Conservation (phyloP, 306 rosid species). For the Lathyrus oleraceus region DNA sequence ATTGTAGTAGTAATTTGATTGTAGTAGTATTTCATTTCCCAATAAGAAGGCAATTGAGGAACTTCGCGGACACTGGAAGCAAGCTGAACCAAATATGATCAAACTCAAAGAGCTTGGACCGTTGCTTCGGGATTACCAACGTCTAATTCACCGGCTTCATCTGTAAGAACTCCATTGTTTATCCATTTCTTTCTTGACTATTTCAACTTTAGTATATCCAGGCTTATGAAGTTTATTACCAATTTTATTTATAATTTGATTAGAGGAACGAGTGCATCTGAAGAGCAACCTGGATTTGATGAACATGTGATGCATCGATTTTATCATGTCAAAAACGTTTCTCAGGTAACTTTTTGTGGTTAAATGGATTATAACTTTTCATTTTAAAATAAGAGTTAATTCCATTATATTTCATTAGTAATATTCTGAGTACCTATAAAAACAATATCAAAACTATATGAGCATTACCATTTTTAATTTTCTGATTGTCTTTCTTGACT, state of each 20-base stretch:
- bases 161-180: slow-evolving; percentile 54
- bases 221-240: neutral
- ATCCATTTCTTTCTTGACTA: slow-evolving; percentile 20
- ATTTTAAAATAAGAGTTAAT: slow-evolving; percentile 7
- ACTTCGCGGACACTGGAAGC: slow-evolving; percentile 83
- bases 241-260: neutral
- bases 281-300: slow-evolving; percentile 44
- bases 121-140: slow-evolving; percentile 86
- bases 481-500: slow-evolving; percentile 13
- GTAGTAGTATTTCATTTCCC: slow-evolving; percentile 25
- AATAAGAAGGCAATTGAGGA: slow-evolving; percentile 54
- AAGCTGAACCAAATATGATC: slow-evolving; percentile 61
- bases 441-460: slow-evolving; percentile 3
- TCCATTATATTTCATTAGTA: neutral
- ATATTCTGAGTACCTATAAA: slow-evolving; percentile 18
- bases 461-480: neutral
- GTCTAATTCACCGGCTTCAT: slow-evolving; percentile 52
- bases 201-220: too few relatives aligned
- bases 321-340: slow-evolving; percentile 67
- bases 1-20: slow-evolving; percentile 19
- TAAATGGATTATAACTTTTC: slow-evolving; percentile 30
- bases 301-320: slow-evolving; percentile 53
- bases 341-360: slow-evolving; percentile 63
- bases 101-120: slow-evolving; percentile 88
- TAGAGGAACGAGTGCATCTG: slow-evolving; percentile 57